phyloP scores from a whole-genome alignment of 176 grass and related monocot genomes.

The Triticum urartu region DNA sequence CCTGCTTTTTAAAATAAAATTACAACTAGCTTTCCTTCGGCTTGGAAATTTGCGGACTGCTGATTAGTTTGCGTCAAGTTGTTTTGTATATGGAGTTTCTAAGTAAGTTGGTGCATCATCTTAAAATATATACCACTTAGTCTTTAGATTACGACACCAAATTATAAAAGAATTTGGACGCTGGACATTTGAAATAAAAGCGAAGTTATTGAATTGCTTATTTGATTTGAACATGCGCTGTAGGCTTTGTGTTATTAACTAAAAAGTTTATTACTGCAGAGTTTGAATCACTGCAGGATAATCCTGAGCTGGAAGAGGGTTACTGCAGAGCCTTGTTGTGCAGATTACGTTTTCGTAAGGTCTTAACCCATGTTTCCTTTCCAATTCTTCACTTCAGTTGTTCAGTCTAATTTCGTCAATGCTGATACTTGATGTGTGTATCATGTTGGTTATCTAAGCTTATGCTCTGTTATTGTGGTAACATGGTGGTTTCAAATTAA shows the following conservation, averaged over 20 bases:
- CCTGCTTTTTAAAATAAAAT: too few relatives aligned
- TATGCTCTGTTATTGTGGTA: conserved; percentile 22
- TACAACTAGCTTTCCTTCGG: neutral
- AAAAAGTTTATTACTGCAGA: conserved; percentile 48
- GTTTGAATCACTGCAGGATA: conserved; percentile 83
- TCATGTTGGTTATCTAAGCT: conserved; percentile 28
- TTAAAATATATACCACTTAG: neutral
- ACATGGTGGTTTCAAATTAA: conserved; percentile 6
- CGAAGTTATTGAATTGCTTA: conserved; percentile 9
- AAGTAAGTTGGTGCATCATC: neutral
- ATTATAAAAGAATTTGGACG: neutral
- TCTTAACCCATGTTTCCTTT: conserved; percentile 76
- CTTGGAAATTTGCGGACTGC: neutral
- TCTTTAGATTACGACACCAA: neutral
- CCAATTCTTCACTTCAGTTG: conserved; percentile 15
- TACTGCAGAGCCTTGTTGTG: conserved; percentile 90
- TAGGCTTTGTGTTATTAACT: conserved; percentile 19
- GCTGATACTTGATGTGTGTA: neutral
- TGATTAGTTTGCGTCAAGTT: conserved; percentile 19
- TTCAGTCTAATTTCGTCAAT: conserved; percentile 19
- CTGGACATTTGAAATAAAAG: neutral
- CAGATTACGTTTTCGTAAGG: conserved; percentile 99
- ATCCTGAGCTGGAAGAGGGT: conserved; percentile 85
- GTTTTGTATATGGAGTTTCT: conserved; percentile 18
- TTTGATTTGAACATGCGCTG: conserved; percentile 4